Evolutionary conservation across 257 asterid genomes (phyloP).

Genomic region (Rhazya stricta): DNA sequence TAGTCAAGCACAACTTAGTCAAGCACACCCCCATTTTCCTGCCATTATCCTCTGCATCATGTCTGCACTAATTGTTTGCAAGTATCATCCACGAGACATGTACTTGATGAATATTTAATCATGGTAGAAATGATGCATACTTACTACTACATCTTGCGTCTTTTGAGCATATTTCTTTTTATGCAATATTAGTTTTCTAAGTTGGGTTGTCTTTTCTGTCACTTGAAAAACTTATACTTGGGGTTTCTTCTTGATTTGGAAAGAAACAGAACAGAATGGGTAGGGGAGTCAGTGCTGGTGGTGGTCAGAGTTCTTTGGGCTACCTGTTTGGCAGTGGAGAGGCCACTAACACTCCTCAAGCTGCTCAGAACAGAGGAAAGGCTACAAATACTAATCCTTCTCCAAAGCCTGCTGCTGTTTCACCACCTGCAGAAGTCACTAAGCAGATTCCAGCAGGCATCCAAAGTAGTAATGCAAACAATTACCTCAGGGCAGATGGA

Average conservation of each 20-base stretch:
- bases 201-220: background rate
- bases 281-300: conserved; percentile 81
- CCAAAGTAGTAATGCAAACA: conserved; percentile 51
- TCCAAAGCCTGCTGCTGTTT: conserved; percentile 34
- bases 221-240: background rate
- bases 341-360: conserved; percentile 27
- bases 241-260: background rate
- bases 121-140: background rate
- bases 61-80: background rate
- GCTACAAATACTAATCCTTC: conserved; percentile 31
- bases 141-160: background rate
- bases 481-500: conserved; percentile 64
- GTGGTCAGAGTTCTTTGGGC: conserved; percentile 84
- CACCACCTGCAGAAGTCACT: conserved; percentile 37
- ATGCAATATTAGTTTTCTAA: background rate
- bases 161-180: background rate
- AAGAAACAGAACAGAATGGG: conserved; percentile 44
- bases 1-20: background rate
- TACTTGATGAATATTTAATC: background rate
- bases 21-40: background rate
- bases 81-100: background rate
- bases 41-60: background rate
- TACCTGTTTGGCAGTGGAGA: conserved; percentile 71
- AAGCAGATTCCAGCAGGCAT: conserved; percentile 70
- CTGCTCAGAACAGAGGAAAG: conserved; percentile 25